A percentile compares a stretch with the other conserved stretches of the same genome.
Evolutionary conservation across 306 rosid genomes (phyloP).

Genomic region (Vigna nakashimae): DNA sequence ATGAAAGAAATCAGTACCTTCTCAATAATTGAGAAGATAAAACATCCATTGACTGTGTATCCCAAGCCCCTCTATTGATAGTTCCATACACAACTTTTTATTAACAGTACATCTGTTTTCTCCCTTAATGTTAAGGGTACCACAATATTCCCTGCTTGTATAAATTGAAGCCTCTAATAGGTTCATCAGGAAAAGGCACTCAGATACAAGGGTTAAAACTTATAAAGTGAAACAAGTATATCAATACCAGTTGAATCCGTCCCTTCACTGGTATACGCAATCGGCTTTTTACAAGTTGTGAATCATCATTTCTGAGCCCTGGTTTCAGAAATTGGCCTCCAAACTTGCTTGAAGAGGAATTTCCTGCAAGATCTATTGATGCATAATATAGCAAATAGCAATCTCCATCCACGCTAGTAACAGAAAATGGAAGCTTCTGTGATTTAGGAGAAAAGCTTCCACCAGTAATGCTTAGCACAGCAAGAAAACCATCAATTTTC

Average conservation of each 20-base stretch:
- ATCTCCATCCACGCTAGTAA: conserved; percentile 89
- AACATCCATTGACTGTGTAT: neutral
- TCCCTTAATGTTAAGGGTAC: conserved; percentile 2
- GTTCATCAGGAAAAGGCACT: conserved; percentile 22
- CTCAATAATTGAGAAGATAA: conserved; percentile 30
- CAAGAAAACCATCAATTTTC: conserved; percentile 93
- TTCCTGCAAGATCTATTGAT: conserved; percentile 75
- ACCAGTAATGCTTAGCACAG: conserved; percentile 83
- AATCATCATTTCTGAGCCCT: conserved; percentile 67
- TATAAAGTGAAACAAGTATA: conserved; percentile 36
- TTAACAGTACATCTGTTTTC: neutral
- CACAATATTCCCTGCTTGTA: conserved; percentile 16
- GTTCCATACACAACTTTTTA: neutral
- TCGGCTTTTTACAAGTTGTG: conserved; percentile 73
- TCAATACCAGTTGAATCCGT: conserved; percentile 87
- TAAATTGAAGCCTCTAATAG: conserved; percentile 26
- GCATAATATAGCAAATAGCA: conserved; percentile 84
- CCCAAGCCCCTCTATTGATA: neutral
- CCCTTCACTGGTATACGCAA: conserved; percentile 95
- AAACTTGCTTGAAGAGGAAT: conserved; percentile 61
- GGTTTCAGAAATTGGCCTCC: conserved; percentile 66
- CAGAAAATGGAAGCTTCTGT: conserved; percentile 97
- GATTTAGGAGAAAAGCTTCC: conserved; percentile 96
- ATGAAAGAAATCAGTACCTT: conserved; percentile 17
- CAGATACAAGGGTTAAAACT: conserved; percentile 39